Conservation (phyloP, 441 rosid species). For the Capsella rubella region DNA sequence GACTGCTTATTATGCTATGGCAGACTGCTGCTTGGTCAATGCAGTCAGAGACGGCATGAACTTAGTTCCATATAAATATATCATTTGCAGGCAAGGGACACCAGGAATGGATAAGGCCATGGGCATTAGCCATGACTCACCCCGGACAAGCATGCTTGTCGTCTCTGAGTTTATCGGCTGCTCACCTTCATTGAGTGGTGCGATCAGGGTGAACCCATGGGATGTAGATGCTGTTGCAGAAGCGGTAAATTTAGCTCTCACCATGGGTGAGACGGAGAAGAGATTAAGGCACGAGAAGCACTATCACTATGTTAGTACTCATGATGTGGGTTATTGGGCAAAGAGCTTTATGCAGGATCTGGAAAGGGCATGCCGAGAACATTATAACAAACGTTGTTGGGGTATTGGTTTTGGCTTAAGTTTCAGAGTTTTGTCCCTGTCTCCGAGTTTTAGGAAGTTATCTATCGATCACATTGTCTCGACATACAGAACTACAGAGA, state of each 20-base stretch:
- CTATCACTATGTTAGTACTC: constrained; percentile 59
- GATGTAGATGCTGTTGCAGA: constrained; percentile 71
- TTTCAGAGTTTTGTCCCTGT: constrained; percentile 58
- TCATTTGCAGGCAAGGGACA: constrained; percentile 77
- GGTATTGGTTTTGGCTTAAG: constrained; percentile 62
- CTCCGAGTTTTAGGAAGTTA: constrained; percentile 60
- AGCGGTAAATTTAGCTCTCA: constrained; percentile 60
- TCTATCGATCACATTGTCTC: constrained; percentile 50
- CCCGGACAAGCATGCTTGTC: constrained; percentile 70
- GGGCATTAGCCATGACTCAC: constrained; percentile 52
- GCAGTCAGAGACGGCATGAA: constrained; percentile 92
- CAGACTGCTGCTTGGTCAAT: constrained; percentile 81
- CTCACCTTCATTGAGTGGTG: constrained; percentile 87
- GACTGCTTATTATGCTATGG: constrained; percentile 75
- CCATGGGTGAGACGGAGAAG: constrained; percentile 61
- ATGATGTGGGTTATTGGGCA: constrained; percentile 70
- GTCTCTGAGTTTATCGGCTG: constrained; percentile 85
- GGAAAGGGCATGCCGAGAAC: constrained; percentile 61
- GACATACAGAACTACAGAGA: constrained; percentile 49
- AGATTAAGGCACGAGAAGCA: constrained; percentile 62
- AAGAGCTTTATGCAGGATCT: constrained; percentile 65
- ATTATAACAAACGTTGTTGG: constrained; percentile 59
- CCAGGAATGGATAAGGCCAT: constrained; percentile 60
- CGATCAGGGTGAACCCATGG: constrained; percentile 87
- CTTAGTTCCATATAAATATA: constrained; percentile 77